phyloP scores from a whole-genome alignment of 352 stramenopile genomes.

The Phytophthora macrochlamydospora region DNA sequence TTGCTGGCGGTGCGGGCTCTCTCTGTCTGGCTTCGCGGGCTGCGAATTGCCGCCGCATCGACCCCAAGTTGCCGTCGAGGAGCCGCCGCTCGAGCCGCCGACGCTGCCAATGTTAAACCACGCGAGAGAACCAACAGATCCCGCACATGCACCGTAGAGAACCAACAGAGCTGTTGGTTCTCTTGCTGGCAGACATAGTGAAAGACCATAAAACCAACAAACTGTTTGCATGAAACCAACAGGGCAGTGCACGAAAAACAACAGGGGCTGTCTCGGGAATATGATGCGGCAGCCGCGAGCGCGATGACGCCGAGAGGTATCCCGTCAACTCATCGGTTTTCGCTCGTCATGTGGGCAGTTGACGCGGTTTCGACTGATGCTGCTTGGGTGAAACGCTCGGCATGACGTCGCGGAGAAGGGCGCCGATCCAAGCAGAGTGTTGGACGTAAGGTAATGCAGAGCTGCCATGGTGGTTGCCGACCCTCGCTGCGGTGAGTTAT shows the following conservation, averaged over 20 bases:
- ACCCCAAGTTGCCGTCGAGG: neutral
- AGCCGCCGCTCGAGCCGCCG: constrained; percentile 7
- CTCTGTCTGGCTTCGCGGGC: neutral
- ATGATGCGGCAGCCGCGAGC: too few species aligned
- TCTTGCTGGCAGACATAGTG: constrained; percentile 7
- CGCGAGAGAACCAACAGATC: constrained; percentile 32
- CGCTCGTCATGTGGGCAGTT: too few species aligned
- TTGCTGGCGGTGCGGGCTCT: neutral
- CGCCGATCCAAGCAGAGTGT: too few species aligned
- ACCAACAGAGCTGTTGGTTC: constrained; percentile 34
- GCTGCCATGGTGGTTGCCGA: too few species aligned
- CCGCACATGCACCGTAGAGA: constrained; percentile 15
- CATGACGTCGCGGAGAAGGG: too few species aligned
- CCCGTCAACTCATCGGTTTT: too few species aligned
- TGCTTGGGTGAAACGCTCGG: too few species aligned
- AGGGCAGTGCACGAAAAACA: neutral
- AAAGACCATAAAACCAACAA: constrained; percentile 25
- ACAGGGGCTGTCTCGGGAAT: too few species aligned
- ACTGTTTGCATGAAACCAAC: constrained; percentile 1
- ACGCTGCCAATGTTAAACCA: constrained; percentile 25
- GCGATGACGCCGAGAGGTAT: too few species aligned
- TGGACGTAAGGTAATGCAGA: too few species aligned
- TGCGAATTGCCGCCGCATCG: neutral
- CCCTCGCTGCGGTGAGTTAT: too few species aligned
- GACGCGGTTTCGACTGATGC: too few species aligned